Percentiles rank a stretch among this genome's conserved stretches.
These are phyloP conservation scores for Chrysanthemum seticuspe DNA, from an alignment of 129 eudicot genomes.

Conservation along the genomic window DNA sequence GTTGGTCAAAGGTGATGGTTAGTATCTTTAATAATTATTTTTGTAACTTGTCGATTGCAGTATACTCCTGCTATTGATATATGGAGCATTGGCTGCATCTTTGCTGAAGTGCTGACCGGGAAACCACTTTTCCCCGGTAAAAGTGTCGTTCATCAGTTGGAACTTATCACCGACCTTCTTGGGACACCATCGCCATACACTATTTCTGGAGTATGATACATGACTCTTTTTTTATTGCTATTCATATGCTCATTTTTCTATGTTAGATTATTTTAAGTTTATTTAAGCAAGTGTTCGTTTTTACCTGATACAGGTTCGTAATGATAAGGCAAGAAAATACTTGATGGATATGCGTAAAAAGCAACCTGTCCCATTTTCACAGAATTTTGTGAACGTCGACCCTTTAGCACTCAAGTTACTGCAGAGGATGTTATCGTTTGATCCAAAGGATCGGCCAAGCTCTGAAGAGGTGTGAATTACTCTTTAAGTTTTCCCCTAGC, in stretches of 20 bases:
- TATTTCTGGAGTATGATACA: conserved; percentile 66
- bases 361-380: conserved; percentile 65
- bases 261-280: not conserved
- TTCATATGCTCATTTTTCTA: not conserved
- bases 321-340: conserved; percentile 90
- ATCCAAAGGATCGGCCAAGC: conserved; percentile 94
- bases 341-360: conserved; percentile 86
- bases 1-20: not conserved
- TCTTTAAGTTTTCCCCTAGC: not conserved
- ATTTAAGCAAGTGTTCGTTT: not conserved
- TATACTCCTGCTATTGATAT: conserved; percentile 97
- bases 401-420: conserved; percentile 63
- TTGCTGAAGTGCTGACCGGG: conserved; percentile 90
- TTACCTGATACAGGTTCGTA: conserved; percentile 60
- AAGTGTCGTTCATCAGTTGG: conserved; percentile 96
- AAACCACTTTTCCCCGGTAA: conserved; percentile 96
- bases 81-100: conserved; percentile 98
- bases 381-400: conserved; percentile 71
- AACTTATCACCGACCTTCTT: conserved; percentile 88
- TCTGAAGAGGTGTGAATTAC: conserved; percentile 65
- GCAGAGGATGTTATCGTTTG: conserved; percentile 86
- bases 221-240: not conserved
- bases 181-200: conserved; percentile 89
- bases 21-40: not conserved
- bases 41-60: conserved; percentile 49